Evolutionary conservation across 208 protist genomes (phyloP), one percentile per base, ranked within the genome.

Genomic region (Trypanosoma grayi): DNA sequence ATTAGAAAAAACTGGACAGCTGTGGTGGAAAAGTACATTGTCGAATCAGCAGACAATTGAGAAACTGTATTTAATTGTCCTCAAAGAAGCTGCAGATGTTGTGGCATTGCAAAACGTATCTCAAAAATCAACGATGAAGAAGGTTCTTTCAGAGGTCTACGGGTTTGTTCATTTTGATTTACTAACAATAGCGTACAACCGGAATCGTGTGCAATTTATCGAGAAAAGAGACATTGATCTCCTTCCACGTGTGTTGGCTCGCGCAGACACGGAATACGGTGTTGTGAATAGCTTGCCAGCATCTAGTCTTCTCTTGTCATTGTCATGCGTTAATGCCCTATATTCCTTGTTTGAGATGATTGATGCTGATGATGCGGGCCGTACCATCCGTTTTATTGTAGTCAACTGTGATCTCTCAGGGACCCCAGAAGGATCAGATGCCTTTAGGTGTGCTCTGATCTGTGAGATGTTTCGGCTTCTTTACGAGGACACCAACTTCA

Each of bases 401-500:
- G 56, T 59, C 8, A 72, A 65, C 30, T 72, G 45, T 28, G 66
- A 59, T 56, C 33, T 66, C 28, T 65, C 45, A 4, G 16, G 31
- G 10, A 51, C 20, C 8, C 45, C 53, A 25, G 10, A 24, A 37
- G 27, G 10, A 13, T 45, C 43, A 1, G 14, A 40, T 18, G 50
- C 16, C 2, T 56, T 58, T 33, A 56, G 44, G 14, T 57, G 30
- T 45, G 46, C 46, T 3, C 44, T 66, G 57, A 40, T 72, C 11
- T 3, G 24, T 18, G 66, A 66, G 39, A 47, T 72, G 45, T 51
- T 50, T 48, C 39, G 13, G 8, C 39, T 50, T 40, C 9, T 72
- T 0, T 62, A 50, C 30, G 58, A 63, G 37, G 50, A 56, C n/a
- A 39, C 18, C 4, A 14, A 6, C 11, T 56, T 54, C 14, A 65